Evolutionary conservation across 257 asterid genomes (phyloP).

Genomic region (Solanum bulbocastanum): DNA sequence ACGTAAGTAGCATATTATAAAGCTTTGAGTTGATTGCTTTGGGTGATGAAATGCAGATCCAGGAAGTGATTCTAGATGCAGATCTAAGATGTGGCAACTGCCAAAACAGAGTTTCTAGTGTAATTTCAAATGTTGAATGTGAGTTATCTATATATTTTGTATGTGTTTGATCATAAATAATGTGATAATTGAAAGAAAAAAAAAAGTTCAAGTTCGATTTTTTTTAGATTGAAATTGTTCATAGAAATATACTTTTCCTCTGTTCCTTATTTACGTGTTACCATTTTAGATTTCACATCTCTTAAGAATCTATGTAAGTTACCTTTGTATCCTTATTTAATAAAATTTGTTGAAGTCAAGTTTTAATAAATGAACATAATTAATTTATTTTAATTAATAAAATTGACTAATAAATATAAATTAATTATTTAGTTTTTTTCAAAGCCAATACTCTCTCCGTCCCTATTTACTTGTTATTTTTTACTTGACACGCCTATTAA

Average conservation of each 20-base stretch:
- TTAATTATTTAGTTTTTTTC: too few relatives aligned
- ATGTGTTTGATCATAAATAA: too few relatives aligned
- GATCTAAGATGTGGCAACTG: slow-evolving; percentile 20
- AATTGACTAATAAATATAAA: too few relatives aligned
- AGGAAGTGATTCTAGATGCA: slow-evolving; percentile 17
- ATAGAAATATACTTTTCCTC: neutral
- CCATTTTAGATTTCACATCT: neutral
- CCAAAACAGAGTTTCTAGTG: slow-evolving; percentile 12
- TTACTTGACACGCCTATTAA: too few relatives aligned
- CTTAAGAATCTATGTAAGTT: neutral
- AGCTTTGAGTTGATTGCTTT: neutral
- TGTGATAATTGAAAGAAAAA: neutral
- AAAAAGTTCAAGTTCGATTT: neutral
- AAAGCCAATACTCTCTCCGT: neutral
- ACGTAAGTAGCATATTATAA: neutral
- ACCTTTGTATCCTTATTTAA: too few relatives aligned
- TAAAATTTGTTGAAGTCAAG: too few relatives aligned
- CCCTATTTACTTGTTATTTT: neutral
- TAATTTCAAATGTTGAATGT: slow-evolving; percentile 23
- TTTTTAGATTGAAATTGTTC: neutral
- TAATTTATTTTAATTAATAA: too few relatives aligned
- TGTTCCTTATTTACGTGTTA: too few relatives aligned
- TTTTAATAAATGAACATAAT: too few relatives aligned
- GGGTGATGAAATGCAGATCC: slow-evolving; percentile 1
- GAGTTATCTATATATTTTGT: neutral